Evolutionary conservation across 441 rosid species (phyloP).

Genomic region (Croton setiger): DNA sequence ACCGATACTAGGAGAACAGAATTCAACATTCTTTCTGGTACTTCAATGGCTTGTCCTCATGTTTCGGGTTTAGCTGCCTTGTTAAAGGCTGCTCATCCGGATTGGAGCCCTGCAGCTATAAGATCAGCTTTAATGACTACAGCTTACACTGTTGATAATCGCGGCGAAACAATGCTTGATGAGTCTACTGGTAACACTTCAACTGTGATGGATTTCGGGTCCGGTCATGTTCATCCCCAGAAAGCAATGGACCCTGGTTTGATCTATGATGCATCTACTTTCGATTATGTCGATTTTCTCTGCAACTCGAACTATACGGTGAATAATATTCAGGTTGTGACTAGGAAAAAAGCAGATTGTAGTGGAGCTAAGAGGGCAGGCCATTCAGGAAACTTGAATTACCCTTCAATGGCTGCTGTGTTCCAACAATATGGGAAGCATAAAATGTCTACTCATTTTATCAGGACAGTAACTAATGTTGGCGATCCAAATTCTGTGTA

Average conservation of each 20-base stretch:
- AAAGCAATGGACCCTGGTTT: conserved; percentile 74
- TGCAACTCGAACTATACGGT: conserved; percentile 63
- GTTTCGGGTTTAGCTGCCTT: conserved; percentile 80
- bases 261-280: conserved; percentile 54
- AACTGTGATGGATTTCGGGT: conserved; percentile 58
- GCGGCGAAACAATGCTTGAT: conserved; percentile 46
- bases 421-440: conserved; percentile 47
- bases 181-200: conserved; percentile 63
- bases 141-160: conserved; percentile 52
- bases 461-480: conserved; percentile 68
- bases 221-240: conserved; percentile 66
- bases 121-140: conserved; percentile 83
- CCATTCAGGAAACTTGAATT: conserved; percentile 68
- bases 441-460: conserved; percentile 39
- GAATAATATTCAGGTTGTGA: conserved; percentile 52
- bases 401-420: conserved; percentile 65
- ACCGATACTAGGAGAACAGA: conserved; percentile 57
- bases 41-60: conserved; percentile 87
- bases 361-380: conserved; percentile 54
- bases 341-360: conserved; percentile 50
- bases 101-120: conserved; percentile 76
- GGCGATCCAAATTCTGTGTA: conserved; percentile 52
- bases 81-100: conserved; percentile 67
- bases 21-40: conserved; percentile 76
- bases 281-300: conserved; percentile 58